Evolutionary conservation across 768 basidiomycete species (phyloP).

Genomic region (Tricholoma flavovirens): DNA sequence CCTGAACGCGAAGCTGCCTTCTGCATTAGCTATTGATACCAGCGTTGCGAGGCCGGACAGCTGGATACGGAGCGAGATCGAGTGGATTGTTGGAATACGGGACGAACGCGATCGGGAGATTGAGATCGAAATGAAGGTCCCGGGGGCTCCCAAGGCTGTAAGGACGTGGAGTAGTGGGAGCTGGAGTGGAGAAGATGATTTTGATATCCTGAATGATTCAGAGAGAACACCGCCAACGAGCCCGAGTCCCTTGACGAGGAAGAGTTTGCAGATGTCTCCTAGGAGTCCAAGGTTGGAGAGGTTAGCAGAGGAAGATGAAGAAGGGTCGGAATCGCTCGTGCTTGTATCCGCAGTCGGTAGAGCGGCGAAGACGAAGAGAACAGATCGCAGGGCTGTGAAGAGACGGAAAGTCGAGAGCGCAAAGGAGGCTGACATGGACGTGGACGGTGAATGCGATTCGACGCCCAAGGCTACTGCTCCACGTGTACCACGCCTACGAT

Average conservation of each 20-base stretch:
- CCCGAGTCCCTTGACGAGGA: constrained; percentile 26
- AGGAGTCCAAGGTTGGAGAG: constrained; percentile 23
- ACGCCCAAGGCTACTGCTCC: constrained; percentile 16
- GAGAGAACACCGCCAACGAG: constrained; percentile 29
- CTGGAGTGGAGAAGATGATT: constrained; percentile 6
- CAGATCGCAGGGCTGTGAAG: constrained; percentile 18
- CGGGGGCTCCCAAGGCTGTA: constrained; percentile 32
- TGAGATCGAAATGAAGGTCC: constrained; percentile 19
- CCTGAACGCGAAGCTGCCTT: constrained; percentile 55
- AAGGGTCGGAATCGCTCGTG: constrained; percentile 4
- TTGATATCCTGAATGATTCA: constrained; percentile 10
- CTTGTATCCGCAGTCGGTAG: background rate
- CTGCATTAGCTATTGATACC: constrained; percentile 42
- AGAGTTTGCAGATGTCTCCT: constrained; percentile 11
- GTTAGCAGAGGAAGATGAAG: constrained; percentile 27
- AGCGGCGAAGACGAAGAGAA: constrained; percentile 1
- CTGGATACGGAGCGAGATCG: constrained; percentile 50
- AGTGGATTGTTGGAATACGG: constrained; percentile 54
- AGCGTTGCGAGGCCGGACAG: constrained; percentile 31
- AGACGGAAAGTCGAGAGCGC: constrained; percentile 19
- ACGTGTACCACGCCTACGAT: constrained; percentile 7
- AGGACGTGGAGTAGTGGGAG: constrained; percentile 12
- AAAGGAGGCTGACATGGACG: constrained; percentile 10
- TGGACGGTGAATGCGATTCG: background rate
- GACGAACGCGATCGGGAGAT: constrained; percentile 4